Conservation (phyloP, 441 rosid genomes). For the Populus hybrid region DNA sequence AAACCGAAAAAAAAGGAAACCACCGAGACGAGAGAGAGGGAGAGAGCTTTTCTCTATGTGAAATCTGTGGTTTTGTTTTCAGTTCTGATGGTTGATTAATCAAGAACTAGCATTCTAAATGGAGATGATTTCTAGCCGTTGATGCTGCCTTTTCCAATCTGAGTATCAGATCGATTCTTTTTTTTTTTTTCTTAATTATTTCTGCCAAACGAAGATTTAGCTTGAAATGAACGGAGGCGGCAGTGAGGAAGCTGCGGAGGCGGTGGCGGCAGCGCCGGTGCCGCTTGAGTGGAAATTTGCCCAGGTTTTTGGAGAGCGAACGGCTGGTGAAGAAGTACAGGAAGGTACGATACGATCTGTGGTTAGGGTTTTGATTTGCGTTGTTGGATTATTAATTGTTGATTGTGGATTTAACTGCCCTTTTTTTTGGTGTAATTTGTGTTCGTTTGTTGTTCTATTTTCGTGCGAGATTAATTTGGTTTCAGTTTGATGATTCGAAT, state of each 20-base stretch:
- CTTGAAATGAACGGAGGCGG: conserved; percentile 53
- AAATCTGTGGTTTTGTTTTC: conserved; percentile 1
- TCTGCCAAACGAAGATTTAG: conserved; percentile 15
- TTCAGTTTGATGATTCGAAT: background rate
- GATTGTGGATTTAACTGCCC: background rate
- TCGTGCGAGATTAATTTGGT: background rate
- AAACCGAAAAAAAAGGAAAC: background rate
- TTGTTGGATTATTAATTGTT: background rate
- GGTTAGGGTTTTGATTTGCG: conserved; percentile 10
- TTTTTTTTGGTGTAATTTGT: background rate
- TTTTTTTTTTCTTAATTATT: background rate
- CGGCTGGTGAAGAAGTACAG: conserved; percentile 52
- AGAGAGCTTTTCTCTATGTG: background rate
- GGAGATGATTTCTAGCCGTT: conserved; percentile 15
- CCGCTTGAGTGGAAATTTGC: conserved; percentile 57
- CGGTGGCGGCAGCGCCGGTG: conserved; percentile 44
- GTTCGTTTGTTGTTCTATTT: background rate
- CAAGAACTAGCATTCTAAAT: conserved; percentile 9
- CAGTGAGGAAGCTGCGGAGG: conserved; percentile 48
- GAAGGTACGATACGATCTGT: conserved; percentile 35
- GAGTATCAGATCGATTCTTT: conserved; percentile 23
- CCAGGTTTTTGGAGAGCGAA: conserved; percentile 61
- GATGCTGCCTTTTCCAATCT: conserved; percentile 17
- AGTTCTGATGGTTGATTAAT: conserved; percentile 23
- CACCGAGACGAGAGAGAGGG: background rate